Evolutionary conservation across 2,329 filamentous ascomycete genomes (phyloP).

Genomic region (Stagonosporopsis chrysanthemi): DNA sequence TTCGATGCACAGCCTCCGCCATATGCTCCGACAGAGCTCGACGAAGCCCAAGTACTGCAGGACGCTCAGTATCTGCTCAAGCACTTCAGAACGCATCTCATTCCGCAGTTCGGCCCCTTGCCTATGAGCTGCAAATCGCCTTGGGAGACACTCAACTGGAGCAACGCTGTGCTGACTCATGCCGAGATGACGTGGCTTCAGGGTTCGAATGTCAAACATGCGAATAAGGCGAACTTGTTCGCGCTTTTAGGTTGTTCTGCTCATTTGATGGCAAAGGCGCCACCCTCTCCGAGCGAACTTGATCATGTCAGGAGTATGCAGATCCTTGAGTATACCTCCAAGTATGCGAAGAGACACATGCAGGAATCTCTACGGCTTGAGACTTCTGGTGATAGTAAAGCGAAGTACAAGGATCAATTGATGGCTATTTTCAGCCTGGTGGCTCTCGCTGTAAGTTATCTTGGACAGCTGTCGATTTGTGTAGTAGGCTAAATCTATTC

Average conservation of each 20-base stretch:
- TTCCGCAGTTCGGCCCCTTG: conserved; percentile 25
- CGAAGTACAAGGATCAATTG: conserved; percentile 29
- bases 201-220: conserved; percentile 20
- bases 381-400: conserved; percentile 20
- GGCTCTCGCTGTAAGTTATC: conserved; percentile 23
- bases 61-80: conserved; percentile 23
- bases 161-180: conserved; percentile 20
- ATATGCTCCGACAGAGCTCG: conserved; percentile 11
- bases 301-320: conserved; percentile 7
- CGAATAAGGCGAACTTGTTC: conserved; percentile 23
- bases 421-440: conserved; percentile 28
- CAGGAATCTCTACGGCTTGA: conserved; percentile 24
- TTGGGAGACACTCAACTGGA: conserved; percentile 27
- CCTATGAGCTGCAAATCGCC: conserved; percentile 24
- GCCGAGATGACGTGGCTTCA: conserved; percentile 25
- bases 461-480: neutral
- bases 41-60: conserved; percentile 15
- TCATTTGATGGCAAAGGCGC: conserved; percentile 10
- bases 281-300: neutral
- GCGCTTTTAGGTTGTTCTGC: conserved; percentile 23
- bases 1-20: conserved; percentile 15
- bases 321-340: conserved; percentile 18
- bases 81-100: conserved; percentile 22
- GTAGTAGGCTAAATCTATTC: neutral
- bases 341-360: conserved; percentile 23